Evolutionary conservation across 179 eudicot species (phyloP).

Genomic region (Beta lomatogona): DNA sequence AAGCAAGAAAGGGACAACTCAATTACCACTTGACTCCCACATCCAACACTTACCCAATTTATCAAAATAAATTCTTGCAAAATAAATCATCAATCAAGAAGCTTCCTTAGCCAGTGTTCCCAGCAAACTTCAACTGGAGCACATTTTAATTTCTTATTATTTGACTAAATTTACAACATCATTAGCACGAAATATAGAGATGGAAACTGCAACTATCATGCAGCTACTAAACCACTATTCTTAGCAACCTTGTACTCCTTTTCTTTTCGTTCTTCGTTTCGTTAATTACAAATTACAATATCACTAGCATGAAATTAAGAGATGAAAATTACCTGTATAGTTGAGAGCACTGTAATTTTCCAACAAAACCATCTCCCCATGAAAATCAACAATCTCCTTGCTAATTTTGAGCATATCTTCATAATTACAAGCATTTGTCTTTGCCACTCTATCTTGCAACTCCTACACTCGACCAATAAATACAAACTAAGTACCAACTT

Average conservation of each 20-base stretch:
- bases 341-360: constrained; percentile 94
- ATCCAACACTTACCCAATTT: constrained; percentile 15
- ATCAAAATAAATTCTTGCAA: neutral
- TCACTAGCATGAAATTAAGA: neutral
- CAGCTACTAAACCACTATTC: neutral
- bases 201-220: too few species aligned
- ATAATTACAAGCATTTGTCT: constrained; percentile 41
- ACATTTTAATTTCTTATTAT: neutral
- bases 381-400: constrained; percentile 84
- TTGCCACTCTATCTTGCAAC: constrained; percentile 68
- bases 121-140: neutral
- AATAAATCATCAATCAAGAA: constrained; percentile 3
- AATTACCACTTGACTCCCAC: constrained; percentile 10
- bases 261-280: too few species aligned
- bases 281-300: neutral
- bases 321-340: constrained; percentile 64
- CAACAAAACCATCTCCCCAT: constrained; percentile 90
- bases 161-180: neutral
- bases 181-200: neutral
- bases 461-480: constrained; percentile 45
- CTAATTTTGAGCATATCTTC: constrained; percentile 77
- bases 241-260: neutral
- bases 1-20: constrained; percentile 27
- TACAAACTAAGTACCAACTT: constrained; percentile 7
- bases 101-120: neutral